These are phyloP conservation scores for Metschnikowia koreensis DNA, from an alignment of 805 yeast genomes.

Conservation along the genomic window DNA sequence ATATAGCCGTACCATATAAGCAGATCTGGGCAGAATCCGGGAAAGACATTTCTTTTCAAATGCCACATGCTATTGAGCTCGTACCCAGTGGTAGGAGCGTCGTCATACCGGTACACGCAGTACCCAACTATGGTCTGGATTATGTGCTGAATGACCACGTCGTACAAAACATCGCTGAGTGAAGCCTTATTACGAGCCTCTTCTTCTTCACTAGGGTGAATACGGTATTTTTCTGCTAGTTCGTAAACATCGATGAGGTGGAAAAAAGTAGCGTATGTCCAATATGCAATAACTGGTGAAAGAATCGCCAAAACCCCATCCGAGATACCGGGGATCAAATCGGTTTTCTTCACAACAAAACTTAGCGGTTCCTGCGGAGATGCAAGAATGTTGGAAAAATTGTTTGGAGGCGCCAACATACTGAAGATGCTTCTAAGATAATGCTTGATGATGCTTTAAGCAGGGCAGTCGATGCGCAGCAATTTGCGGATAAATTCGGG, in stretches of 20 bases:
- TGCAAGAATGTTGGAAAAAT: conserved; percentile 18
- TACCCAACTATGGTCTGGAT: conserved; percentile 76
- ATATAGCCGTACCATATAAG: conserved; percentile 53
- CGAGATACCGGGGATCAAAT: conserved; percentile 57
- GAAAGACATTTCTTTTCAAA: conserved; percentile 36
- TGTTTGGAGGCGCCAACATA: conserved; percentile 20
- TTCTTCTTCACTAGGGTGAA: conserved; percentile 91
- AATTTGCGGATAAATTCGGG: no score
- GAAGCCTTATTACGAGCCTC: conserved; percentile 71
- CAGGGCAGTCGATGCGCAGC: neutral
- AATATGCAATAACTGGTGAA: conserved; percentile 79
- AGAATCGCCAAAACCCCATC: conserved; percentile 72
- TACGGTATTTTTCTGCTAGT: conserved; percentile 78
- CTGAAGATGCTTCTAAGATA: no score
- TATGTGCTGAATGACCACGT: conserved; percentile 81
- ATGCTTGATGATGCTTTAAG: neutral
- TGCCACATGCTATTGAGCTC: conserved; percentile 50
- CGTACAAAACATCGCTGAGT: conserved; percentile 65
- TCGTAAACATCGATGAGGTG: conserved; percentile 71
- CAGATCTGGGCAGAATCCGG: conserved; percentile 46
- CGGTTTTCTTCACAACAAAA: conserved; percentile 28
- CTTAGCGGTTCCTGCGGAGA: conserved; percentile 15
- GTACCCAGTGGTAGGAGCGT: conserved; percentile 49
- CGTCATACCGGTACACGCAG: conserved; percentile 55
- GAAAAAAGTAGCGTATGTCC: conserved; percentile 74